Evolutionary conservation across 2,329 filamentous ascomycete species (phyloP).

Genomic region (Cladosporium sp.): DNA sequence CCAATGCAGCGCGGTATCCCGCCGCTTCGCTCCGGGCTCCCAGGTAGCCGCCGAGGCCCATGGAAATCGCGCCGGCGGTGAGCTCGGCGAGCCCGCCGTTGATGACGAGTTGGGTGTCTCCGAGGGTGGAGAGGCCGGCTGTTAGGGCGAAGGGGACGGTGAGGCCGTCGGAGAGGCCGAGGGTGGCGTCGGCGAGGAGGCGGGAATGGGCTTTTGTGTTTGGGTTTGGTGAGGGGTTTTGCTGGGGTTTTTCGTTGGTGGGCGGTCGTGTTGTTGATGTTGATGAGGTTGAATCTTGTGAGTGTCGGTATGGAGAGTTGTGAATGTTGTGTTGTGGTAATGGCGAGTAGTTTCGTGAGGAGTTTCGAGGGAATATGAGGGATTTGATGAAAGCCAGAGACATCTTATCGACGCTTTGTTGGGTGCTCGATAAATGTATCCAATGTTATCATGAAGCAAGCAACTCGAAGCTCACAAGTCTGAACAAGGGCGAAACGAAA

Average conservation of each 20-base stretch:
- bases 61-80: constrained; percentile 38
- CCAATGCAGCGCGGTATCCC: constrained; percentile 44
- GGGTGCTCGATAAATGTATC: too few relatives aligned
- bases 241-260: constrained; percentile 1
- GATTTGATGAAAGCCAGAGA: constrained; percentile 9
- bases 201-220: too few relatives aligned
- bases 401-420: constrained; percentile 1
- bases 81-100: constrained; percentile 40
- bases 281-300: constrained; percentile 1
- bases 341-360: constrained; percentile 1
- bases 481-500: too few relatives aligned
- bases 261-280: background rate
- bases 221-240: too few relatives aligned
- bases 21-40: constrained; percentile 50
- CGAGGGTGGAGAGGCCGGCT: constrained; percentile 38
- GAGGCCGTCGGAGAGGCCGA: constrained; percentile 40
- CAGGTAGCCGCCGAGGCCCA: constrained; percentile 41
- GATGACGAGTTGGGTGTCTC: constrained; percentile 36
- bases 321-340: constrained; percentile 2
- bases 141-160: constrained; percentile 43
- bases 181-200: constrained; percentile 43
- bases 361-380: background rate
- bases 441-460: too few relatives aligned
- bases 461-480: too few relatives aligned
- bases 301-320: background rate